Percentiles rank a stretch among this genome's conserved stretches.
Conservation (phyloP, 441 rosid species). For the Populus tomentosa region DNA sequence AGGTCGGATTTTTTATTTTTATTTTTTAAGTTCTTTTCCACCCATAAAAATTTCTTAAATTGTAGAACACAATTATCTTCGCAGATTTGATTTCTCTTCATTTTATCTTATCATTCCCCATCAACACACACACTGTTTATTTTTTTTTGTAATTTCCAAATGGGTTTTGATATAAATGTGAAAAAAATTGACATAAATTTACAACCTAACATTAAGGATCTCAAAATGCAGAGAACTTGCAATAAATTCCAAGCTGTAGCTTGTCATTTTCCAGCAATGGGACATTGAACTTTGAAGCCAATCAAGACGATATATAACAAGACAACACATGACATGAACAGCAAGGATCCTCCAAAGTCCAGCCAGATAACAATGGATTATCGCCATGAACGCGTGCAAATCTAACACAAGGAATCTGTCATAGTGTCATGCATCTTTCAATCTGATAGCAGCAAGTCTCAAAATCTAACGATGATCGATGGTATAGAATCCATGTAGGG, state of each 20-base stretch:
- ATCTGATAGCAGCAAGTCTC: too few relatives aligned
- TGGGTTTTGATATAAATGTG: not conserved
- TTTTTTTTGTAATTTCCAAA: not conserved
- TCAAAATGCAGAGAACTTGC: not conserved
- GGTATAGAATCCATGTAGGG: not conserved
- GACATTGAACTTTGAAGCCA: not conserved
- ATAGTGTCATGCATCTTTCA: not conserved
- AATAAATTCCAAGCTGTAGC: too few relatives aligned
- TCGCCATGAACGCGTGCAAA: not conserved
- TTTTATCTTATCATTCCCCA: too few relatives aligned
- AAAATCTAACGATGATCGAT: not conserved
- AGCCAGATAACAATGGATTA: too few relatives aligned
- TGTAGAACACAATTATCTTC: too few relatives aligned
- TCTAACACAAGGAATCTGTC: not conserved
- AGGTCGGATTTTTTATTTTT: slow-evolving; percentile 23
- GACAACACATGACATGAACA: too few relatives aligned
- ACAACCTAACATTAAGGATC: not conserved
- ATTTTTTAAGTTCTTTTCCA: not conserved
- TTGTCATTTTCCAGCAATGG: too few relatives aligned
- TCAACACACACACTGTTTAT: too few relatives aligned
- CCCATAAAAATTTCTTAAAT: too few relatives aligned
- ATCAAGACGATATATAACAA: too few relatives aligned
- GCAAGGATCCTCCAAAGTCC: too few relatives aligned
- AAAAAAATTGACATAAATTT: not conserved
- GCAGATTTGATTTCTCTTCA: too few relatives aligned